Conservation (phyloP, 208 protist genomes). For the Crithidia mellificae region DNA sequence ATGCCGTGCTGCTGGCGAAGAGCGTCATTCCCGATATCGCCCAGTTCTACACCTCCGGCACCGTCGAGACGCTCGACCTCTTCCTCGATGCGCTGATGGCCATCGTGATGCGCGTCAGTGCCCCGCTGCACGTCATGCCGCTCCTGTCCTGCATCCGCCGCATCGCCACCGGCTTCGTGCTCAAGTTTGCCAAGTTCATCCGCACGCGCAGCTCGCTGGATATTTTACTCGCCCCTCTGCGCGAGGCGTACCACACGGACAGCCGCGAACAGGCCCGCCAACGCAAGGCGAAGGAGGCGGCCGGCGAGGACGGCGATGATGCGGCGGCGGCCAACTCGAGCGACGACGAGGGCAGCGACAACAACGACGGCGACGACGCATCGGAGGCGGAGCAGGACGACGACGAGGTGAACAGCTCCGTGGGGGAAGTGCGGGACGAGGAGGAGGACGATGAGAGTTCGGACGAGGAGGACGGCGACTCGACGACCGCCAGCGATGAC, state of each 20-base stretch:
- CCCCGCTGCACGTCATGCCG: slow-evolving; percentile 83
- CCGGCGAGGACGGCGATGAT: slow-evolving; percentile 23
- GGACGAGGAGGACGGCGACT: slow-evolving; percentile 15
- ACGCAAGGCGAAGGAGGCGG: slow-evolving; percentile 50
- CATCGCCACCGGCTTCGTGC: slow-evolving; percentile 73
- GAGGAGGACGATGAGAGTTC: slow-evolving; percentile 12
- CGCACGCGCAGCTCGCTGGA: slow-evolving; percentile 59
- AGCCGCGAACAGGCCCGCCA: slow-evolving; percentile 71
- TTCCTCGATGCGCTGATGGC: slow-evolving; percentile 87
- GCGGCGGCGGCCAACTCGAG: slow-evolving; percentile 12
- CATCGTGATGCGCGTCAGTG: slow-evolving; percentile 71
- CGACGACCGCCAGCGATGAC: slow-evolving; percentile 22
- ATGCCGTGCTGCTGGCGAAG: slow-evolving; percentile 59
- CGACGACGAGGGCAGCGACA: slow-evolving; percentile 10
- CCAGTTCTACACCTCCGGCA: slow-evolving; percentile 74
- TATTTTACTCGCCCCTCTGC: slow-evolving; percentile 74
- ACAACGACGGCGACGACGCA: slow-evolving; percentile 17
- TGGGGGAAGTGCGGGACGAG: slow-evolving; percentile 18
- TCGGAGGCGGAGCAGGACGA: slow-evolving; percentile 8
- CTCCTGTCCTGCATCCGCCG: slow-evolving; percentile 79
- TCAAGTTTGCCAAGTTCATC: slow-evolving; percentile 75
- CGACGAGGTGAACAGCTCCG: slow-evolving; percentile 19
- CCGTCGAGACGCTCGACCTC: slow-evolving; percentile 79
- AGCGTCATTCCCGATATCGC: slow-evolving; percentile 70
- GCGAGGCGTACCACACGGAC: slow-evolving; percentile 83